Conservation (phyloP, 495 filamentous ascomycete genomes). For the Xylaria palmicola region DNA sequence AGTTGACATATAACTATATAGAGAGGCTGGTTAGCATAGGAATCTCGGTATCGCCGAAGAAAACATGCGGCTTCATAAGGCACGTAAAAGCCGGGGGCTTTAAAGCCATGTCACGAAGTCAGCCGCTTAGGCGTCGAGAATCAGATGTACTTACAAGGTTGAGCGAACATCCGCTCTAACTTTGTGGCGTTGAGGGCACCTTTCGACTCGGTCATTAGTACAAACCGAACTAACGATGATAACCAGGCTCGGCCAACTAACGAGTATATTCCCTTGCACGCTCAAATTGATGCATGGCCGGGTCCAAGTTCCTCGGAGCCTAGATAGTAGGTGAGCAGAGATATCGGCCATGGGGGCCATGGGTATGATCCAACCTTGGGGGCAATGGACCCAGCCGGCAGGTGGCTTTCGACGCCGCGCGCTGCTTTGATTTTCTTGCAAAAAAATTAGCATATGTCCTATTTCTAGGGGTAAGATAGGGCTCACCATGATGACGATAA, state of each 20-base stretch:
- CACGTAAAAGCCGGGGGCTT: not conserved
- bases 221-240: not conserved
- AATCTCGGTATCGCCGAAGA: too few species aligned
- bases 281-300: conserved; percentile 91
- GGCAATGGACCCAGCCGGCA: conserved; percentile 74
- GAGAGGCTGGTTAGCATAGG: not conserved
- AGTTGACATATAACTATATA: conserved; percentile 69
- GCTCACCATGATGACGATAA: conserved; percentile 13
- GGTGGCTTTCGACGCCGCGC: conserved; percentile 71
- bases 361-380: conserved; percentile 17
- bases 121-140: not conserved
- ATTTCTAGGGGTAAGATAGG: too few species aligned
- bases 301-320: conserved; percentile 82
- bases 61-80: not conserved
- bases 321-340: conserved; percentile 17
- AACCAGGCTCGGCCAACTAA: conserved; percentile 49
- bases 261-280: conserved; percentile 88
- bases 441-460: not conserved
- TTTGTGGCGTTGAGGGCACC: conserved; percentile 74
- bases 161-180: conserved; percentile 91
- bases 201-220: not conserved
- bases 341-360: not conserved
- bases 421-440: conserved; percentile 83
- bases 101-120: not conserved
- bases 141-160: conserved; percentile 55